Base-by-base conservation (phyloP, 139 green algal species). In the Mychonastes homosphaera region DNA sequence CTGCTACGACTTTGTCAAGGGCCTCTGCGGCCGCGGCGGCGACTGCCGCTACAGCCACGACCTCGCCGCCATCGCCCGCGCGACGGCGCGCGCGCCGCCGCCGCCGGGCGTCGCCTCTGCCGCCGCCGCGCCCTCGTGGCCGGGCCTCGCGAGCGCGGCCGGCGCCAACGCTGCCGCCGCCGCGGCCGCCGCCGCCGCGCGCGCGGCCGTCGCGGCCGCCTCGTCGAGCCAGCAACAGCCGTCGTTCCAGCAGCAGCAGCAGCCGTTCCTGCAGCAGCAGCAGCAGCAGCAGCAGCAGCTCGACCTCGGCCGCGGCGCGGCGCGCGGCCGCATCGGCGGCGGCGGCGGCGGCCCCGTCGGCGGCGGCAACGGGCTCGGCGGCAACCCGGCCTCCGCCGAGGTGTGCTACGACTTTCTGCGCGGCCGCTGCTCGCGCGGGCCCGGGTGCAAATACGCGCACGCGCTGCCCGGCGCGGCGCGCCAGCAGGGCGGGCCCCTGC, bases 1-100 rank as follows among this genome's bases (percentile, higher is more conserved):
- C 57, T 94, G 85, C 77, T 94, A 90, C 62, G 85, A 94, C 63
- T 92, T 90, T 69, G 80, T 89, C 2, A 90, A 92, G 67, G 82
- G 80, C 33, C 60, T 78, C 28, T 94, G 85, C 61, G 54, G 58
- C 9, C 71, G 81, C 3, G 85, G 85, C 7, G 52, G 53, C 6
- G 74, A 84, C 3, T 92, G 84, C 67, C 68, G 80, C 26, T 94
- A 91, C 77, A 81, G 68, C 9, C 85, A 94, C 54, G 85, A 94
- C 75, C 75, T 86, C 19, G 72, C 69, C 19, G 56, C 78, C 19
- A 82, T 85, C 45, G 78, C 69, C 0, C 53, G 74, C 28, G n/a
- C n/a, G n/a, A 79, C 73, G 43, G 72, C 71, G 0, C 69, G 76
- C 3, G 67, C 64, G 13, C 57, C 62, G 1, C 43, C 46, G n/a